phyloP scores from a whole-genome alignment of 768 basidiomycete genomes.

The Termitomyces sp. region DNA sequence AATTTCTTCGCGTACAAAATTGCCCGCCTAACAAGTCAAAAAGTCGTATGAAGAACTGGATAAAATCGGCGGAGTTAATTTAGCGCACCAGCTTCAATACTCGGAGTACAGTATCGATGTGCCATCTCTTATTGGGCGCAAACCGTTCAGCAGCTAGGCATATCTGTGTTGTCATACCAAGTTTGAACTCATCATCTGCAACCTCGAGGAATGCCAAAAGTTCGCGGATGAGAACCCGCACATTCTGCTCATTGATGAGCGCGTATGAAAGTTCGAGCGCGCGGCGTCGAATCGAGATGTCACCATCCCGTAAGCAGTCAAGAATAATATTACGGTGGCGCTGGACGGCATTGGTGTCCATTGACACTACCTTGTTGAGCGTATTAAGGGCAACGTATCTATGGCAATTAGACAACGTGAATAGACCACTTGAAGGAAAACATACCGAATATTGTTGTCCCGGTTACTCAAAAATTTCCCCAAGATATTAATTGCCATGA shows the following conservation, averaged over 20 bases:
- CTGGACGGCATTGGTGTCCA: constrained; percentile 98
- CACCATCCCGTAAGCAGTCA: constrained; percentile 98
- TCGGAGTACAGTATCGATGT: constrained; percentile 94
- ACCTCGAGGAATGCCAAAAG: constrained; percentile 95
- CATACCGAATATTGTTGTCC: constrained; percentile 97
- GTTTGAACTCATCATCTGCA: constrained; percentile 98
- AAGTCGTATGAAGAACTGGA: neutral
- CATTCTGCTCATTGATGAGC: constrained; percentile 92
- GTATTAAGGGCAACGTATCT: constrained; percentile 99
- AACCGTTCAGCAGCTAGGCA: constrained; percentile 93
- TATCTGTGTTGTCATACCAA: constrained; percentile 96
- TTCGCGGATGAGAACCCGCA: constrained; percentile 88
- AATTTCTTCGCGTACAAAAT: constrained; percentile 96
- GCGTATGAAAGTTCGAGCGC: constrained; percentile 97
- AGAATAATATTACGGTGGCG: constrained; percentile 97
- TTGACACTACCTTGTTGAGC: constrained; percentile 94
- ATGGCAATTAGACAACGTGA: neutral
- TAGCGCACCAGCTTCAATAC: constrained; percentile 81
- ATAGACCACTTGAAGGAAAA: neutral
- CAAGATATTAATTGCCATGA: constrained; percentile 99
- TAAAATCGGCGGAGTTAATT: neutral
- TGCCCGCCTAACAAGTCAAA: constrained; percentile 74
- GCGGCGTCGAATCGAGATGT: constrained; percentile 95
- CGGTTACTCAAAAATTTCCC: constrained; percentile 97
- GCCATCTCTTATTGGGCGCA: constrained; percentile 98